Evolutionary conservation across 495 filamentous ascomycete genomes (phyloP), one percentile per base, ranked within the genome.

Genomic region (Durotheca rogersii): DNA sequence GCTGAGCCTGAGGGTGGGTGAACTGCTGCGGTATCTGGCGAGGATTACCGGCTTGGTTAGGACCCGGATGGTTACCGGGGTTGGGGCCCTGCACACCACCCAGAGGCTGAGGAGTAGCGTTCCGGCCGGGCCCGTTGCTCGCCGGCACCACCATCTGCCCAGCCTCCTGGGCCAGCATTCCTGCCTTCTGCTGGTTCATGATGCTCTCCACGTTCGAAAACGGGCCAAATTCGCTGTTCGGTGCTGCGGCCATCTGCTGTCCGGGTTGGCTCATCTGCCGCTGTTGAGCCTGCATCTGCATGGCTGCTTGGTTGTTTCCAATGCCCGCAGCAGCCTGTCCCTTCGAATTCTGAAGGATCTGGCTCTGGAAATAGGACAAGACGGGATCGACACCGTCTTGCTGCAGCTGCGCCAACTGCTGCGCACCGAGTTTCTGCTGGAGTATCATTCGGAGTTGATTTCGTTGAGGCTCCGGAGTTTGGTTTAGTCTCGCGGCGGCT

Each of bases 61-160:
- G 55, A 0, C 58, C 58, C 30, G 69, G 70, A 20, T 65, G 69
- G 31, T 58, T 67, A 9, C 49, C 60, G 10, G 62, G 62, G 25
- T 64, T 62, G 12, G 73, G 64, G 16, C 51, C 67, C n/a, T 63
- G 63, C 44, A 69, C 40, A 18, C 64, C 69, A 18, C 60, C 62
- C 55, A 75, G 69, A 7, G 69, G 66, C 12, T 70, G 67, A 12
- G 68, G 67, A 4, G 72, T 70, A 7, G 61, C 60, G 48, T 71
- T 71, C 32, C 72, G 68, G 5, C 67, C 70, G n/a, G 72, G 68
- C 20, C 71, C 69, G 25, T 59, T 64, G 39, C 67, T 78, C 0
- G 67, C 72, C 23, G 77, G 77, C 0, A 81, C 77, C 2, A 78
- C 75, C 51, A 74, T 69, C 47, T 77, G 74, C 4, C 76, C 76